These are phyloP conservation scores for Coprinellus micaceus DNA, from an alignment of 768 basidiomycete species.

Conservation along the genomic window DNA sequence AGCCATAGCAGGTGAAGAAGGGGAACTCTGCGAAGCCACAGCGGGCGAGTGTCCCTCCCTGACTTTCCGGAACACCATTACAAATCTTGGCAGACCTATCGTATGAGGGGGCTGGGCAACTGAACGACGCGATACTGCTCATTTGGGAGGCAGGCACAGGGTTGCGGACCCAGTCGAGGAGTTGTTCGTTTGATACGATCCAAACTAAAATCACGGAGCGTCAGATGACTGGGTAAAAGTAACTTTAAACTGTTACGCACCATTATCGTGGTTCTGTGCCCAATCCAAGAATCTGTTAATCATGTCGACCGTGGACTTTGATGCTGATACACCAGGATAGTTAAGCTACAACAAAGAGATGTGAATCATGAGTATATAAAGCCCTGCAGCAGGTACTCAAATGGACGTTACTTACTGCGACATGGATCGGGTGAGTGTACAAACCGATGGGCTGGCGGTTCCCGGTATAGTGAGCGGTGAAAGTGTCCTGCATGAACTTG, in stretches of 20 bases:
- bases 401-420: constrained; percentile 41
- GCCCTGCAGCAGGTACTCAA: not conserved
- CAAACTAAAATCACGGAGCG: constrained; percentile 41
- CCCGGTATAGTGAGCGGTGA: constrained; percentile 67
- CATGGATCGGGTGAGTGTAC: constrained; percentile 79
- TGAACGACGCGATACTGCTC: constrained; percentile 46
- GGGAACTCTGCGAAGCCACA: constrained; percentile 75
- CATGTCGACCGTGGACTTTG: constrained; percentile 61
- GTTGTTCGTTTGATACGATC: constrained; percentile 70
- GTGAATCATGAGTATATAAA: not conserved
- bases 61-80: constrained; percentile 71
- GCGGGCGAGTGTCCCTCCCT: constrained; percentile 54
- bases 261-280: constrained; percentile 68
- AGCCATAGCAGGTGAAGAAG: constrained; percentile 80
- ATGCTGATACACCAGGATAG: constrained; percentile 55
- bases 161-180: constrained; percentile 71
- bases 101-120: constrained; percentile 63
- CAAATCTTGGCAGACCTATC: constrained; percentile 56
- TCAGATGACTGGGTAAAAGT: too few species aligned
- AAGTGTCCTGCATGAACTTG: constrained; percentile 69
- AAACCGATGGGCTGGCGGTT: constrained; percentile 79
- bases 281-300: constrained; percentile 79
- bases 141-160: constrained; percentile 65
- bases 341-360: constrained; percentile 30
- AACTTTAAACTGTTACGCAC: constrained; percentile 26